Percentiles rank a stretch among this genome's conserved stretches.
These are phyloP conservation scores for Alternaria solani DNA, from an alignment of 2,329 filamentous ascomycete genomes.

Conservation along the genomic window DNA sequence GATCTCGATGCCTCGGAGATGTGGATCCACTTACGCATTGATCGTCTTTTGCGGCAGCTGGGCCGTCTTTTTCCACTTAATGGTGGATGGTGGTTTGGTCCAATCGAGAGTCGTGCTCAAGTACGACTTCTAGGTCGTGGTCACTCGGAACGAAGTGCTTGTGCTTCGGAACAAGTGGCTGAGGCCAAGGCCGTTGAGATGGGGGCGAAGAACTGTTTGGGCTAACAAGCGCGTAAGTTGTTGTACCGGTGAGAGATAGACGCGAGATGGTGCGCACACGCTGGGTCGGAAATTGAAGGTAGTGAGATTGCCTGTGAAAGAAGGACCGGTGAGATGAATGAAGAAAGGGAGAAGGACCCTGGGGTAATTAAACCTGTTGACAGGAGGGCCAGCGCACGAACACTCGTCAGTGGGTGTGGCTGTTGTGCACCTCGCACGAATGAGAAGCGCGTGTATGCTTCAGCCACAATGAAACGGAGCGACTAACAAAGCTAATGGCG, in stretches of 20 bases:
- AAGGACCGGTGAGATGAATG: conserved; percentile 10
- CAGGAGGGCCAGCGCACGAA: conserved; percentile 8
- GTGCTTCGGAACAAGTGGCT: conserved; percentile 14
- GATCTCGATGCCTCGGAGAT: conserved; percentile 15
- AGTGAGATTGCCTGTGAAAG: conserved; percentile 3
- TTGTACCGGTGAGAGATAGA: conserved; percentile 12
- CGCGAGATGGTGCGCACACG: conserved; percentile 10
- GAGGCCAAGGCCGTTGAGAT: conserved; percentile 20
- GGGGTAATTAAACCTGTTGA: conserved; percentile 24
- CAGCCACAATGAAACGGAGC: conserved; percentile 11
- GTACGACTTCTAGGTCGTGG: conserved; percentile 6
- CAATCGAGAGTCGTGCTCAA: conserved; percentile 10
- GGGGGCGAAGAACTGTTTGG: conserved; percentile 19
- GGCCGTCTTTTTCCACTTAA: conserved; percentile 21
- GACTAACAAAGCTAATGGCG: not conserved
- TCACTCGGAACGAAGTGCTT: conserved; percentile 6
- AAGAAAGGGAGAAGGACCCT: conserved; percentile 19
- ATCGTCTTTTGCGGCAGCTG: conserved; percentile 24
- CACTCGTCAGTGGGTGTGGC: conserved; percentile 12
- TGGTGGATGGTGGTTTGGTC: not conserved
- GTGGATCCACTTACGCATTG: conserved; percentile 38
- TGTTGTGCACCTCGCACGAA: conserved; percentile 12
- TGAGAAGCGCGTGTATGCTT: not conserved
- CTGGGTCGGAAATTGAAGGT: conserved; percentile 8
- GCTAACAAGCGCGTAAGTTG: conserved; percentile 18